Evolutionary conservation across 331 rosid species (phyloP).

Genomic region (Malus hybrid): DNA sequence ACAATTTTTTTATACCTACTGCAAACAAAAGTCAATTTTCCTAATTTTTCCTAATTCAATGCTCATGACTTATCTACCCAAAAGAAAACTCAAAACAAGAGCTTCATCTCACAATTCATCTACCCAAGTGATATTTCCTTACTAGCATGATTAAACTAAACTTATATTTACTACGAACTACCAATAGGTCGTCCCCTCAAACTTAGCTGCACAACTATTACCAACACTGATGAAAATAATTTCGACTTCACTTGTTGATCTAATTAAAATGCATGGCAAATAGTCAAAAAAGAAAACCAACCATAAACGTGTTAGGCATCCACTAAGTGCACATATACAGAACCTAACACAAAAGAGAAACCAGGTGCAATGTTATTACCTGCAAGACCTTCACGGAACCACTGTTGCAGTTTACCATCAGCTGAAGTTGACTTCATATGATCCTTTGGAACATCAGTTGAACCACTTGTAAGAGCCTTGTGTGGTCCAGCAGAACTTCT

Average conservation of each 20-base stretch:
- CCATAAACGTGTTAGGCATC: not conserved
- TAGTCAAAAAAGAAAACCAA: not conserved
- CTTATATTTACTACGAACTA: not conserved
- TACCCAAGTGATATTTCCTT: not conserved
- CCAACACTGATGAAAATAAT: not conserved
- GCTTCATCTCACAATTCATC: not conserved
- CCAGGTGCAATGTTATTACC: constrained; percentile 36
- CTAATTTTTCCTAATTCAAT: not conserved
- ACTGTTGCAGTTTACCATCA: constrained; percentile 88
- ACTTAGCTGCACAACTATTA: not conserved
- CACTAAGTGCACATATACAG: not conserved
- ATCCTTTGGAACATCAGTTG: constrained; percentile 48
- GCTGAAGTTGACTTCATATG: constrained; percentile 48
- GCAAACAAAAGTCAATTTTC: not conserved
- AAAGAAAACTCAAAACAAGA: not conserved
- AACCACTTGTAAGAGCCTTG: constrained; percentile 61
- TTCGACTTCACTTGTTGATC: not conserved
- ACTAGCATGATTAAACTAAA: not conserved
- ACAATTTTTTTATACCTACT: not conserved
- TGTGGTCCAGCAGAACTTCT: constrained; percentile 42
- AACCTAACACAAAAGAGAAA: constrained; percentile 2
- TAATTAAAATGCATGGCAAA: not conserved
- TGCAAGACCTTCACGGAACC: constrained; percentile 98
- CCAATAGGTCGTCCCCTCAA: not conserved
- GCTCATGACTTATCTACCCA: not conserved